Base-by-base conservation (phyloP, 805 yeast genomes). In the Nakazawaea holstii region DNA sequence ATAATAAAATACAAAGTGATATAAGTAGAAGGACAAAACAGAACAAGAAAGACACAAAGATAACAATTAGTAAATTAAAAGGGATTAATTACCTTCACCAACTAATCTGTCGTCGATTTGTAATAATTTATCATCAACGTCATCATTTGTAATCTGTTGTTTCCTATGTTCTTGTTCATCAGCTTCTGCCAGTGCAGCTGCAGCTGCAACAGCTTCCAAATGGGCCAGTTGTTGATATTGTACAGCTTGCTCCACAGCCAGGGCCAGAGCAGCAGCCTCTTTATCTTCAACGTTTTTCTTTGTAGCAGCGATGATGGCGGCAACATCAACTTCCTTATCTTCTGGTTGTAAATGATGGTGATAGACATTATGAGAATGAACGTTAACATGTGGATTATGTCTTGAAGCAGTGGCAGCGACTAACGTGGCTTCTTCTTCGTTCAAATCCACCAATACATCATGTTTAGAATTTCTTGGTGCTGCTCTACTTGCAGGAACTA, bases 401-500 rank as follows among this genome's bases (percentile, higher is more conserved):
- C 46, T 38, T 11, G 46, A 42, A 17, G 45, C 45, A 14, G 44
- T 40, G 10, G 49, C 49, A 20, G 49, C 49, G 17, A 46, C 49
- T 32, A 46, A 35, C 4, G 41, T 30, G n/a, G 41, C 41, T 27
- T 48, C 50, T 6, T 48, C 50, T 28, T 48, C 50, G 15, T 43
- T 43, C 31, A 48, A 43, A 35, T 48, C 50, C 17, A 48, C 50
- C 26, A 48, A 28, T 20, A 48, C 47, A 35, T 48, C 50, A 35
- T 48, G 50, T 36, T 48, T 48, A 6, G 50, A 48, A 15, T 43
- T 39, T 27, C 50, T 32, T 29, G 50, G 44, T n/a, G 41, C 39
- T 4, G 44, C 28, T 39, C 50, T 48, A 28, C 41, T 38, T 8
- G 44, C 41, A 15, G 66, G 64, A 31, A 64, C 66, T 49, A 61